A percentile compares a stretch with the other conserved stretches of the same genome.
phyloP scores from a whole-genome alignment of 2,329 filamentous ascomycete species.

The Bretziella fagacearum region DNA sequence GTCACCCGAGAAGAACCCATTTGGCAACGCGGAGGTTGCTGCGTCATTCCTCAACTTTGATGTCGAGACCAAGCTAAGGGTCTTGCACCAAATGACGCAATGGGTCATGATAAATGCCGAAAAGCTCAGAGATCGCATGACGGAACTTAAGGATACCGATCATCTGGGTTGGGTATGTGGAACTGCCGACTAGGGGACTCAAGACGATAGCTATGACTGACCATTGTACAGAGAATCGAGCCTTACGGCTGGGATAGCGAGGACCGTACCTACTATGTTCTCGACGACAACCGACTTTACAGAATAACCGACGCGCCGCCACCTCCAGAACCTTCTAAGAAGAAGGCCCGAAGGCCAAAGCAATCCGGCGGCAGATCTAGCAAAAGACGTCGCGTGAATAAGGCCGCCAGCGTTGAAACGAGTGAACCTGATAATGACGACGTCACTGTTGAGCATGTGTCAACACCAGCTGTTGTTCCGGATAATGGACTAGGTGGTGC shows the following conservation, averaged over 20 bases:
- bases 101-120: conserved; percentile 84
- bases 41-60: conserved; percentile 67
- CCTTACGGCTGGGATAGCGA: conserved; percentile 77
- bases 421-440: conserved; percentile 24
- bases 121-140: conserved; percentile 70
- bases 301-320: conserved; percentile 61
- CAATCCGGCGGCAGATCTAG: conserved; percentile 46
- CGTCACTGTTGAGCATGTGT: conserved; percentile 17
- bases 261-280: conserved; percentile 72
- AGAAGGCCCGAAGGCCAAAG: conserved; percentile 14
- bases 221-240: conserved; percentile 44
- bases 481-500: conserved; percentile 56
- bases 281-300: conserved; percentile 90
- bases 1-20: conserved; percentile 64
- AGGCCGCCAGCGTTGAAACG: conserved; percentile 6
- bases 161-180: conserved; percentile 74
- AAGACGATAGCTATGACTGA: too few species aligned
- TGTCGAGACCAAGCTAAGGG: conserved; percentile 58
- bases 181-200: too few species aligned
- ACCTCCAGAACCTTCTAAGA: conserved; percentile 41
- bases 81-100: conserved; percentile 75
- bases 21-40: conserved; percentile 58
- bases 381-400: conserved; percentile 39
- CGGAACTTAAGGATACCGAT: conserved; percentile 62
- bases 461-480: conserved; percentile 20